Evolutionary conservation across 331 rosid genomes (phyloP).

Genomic region (Arachis monticola): DNA sequence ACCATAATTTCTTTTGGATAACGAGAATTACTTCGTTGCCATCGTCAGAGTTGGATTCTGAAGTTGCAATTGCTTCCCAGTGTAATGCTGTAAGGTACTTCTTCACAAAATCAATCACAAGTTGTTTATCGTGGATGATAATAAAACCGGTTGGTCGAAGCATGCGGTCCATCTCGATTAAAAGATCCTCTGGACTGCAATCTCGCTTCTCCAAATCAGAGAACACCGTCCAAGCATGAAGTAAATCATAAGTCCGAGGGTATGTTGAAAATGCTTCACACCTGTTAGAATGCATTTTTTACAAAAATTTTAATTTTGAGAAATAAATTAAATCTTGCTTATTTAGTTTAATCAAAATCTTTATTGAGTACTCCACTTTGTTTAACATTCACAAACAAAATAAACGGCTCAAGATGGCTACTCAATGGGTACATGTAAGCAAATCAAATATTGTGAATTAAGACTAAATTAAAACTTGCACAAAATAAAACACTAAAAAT

Average conservation of each 20-base stretch:
- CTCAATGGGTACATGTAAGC: too few relatives aligned
- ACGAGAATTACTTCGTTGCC: constrained; percentile 52
- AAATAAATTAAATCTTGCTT: constrained; percentile 19
- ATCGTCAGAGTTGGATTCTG: constrained; percentile 51
- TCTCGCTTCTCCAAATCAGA: constrained; percentile 62
- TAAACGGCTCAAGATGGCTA: too few relatives aligned
- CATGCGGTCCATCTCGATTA: constrained; percentile 77
- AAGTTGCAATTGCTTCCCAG: constrained; percentile 68
- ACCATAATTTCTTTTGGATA: constrained; percentile 74
- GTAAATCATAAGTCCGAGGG: constrained; percentile 73
- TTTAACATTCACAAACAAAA: too few relatives aligned
- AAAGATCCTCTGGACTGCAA: constrained; percentile 62
- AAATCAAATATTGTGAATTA: too few relatives aligned
- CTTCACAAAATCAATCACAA: constrained; percentile 60
- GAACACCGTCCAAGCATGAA: constrained; percentile 68
- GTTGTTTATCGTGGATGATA: constrained; percentile 59
- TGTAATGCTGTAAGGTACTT: constrained; percentile 64
- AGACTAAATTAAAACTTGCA: too few relatives aligned
- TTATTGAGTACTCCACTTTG: background rate
- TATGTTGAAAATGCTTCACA: constrained; percentile 75
- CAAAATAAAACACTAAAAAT: too few relatives aligned
- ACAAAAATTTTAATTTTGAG: too few relatives aligned
- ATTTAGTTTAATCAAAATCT: constrained; percentile 9
- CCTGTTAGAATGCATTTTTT: constrained; percentile 42
- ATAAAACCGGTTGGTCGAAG: constrained; percentile 71